Percentiles rank a stretch among this genome's conserved stretches.
Evolutionary conservation across 2,329 filamentous ascomycete genomes (phyloP).

Genomic region (Endoconidiophora polonica): DNA sequence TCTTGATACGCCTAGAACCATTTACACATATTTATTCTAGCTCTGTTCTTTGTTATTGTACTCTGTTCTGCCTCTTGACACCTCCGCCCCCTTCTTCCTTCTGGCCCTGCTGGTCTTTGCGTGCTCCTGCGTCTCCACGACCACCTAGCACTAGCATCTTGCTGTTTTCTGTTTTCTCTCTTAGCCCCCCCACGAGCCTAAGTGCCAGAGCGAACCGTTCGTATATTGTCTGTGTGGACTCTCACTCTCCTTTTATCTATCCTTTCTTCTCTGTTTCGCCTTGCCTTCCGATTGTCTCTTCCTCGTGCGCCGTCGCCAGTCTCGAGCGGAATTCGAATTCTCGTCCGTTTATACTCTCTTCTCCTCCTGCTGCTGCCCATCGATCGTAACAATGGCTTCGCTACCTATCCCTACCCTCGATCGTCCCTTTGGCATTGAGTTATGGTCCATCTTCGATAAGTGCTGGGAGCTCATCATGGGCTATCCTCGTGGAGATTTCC

Average conservation of each 20-base stretch:
- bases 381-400: slow-evolving; percentile 11
- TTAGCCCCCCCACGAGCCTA: neutral
- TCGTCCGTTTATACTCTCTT: neutral
- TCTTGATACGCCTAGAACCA: too few relatives aligned
- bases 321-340: neutral
- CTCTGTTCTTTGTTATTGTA: too few relatives aligned
- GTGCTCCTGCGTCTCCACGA: neutral
- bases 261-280: slow-evolving; percentile 3
- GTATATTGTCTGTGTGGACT: neutral
- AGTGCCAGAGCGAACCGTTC: neutral
- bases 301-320: neutral
- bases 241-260: slow-evolving; percentile 8
- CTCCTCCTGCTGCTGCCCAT: neutral
- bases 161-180: neutral
- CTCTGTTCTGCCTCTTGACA: neutral
- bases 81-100: neutral
- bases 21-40: too few relatives aligned
- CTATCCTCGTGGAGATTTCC: slow-evolving; percentile 73
- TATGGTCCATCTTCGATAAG: slow-evolving; percentile 93
- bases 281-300: slow-evolving; percentile 1
- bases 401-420: slow-evolving; percentile 57
- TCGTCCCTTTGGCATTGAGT: slow-evolving; percentile 72
- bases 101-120: too few relatives aligned
- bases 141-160: neutral
- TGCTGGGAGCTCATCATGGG: slow-evolving; percentile 60